These are phyloP conservation scores for Inga oerstediana DNA, from an alignment of 306 rosid species.

Conservation along the genomic window DNA sequence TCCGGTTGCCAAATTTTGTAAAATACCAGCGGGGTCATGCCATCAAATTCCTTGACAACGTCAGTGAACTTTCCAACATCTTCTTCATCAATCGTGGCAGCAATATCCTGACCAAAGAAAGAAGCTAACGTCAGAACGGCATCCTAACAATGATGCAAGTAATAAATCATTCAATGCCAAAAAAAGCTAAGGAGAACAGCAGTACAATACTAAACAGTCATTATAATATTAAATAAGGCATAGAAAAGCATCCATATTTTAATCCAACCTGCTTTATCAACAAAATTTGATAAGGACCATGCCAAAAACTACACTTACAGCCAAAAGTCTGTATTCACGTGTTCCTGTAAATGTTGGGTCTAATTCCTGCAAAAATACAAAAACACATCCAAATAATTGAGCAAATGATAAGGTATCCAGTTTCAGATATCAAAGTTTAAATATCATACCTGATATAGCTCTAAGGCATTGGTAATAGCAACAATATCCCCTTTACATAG, in stretches of 20 bases:
- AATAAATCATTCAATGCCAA: neutral
- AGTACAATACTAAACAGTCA: neutral
- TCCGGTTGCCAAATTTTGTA: slow-evolving; percentile 9
- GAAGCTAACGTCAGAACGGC: slow-evolving; percentile 10
- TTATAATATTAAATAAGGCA: neutral
- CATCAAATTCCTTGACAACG: slow-evolving; percentile 89
- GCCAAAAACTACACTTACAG: slow-evolving; percentile 48
- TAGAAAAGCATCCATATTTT: slow-evolving; percentile 8
- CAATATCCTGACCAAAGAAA: slow-evolving; percentile 65
- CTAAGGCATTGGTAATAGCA: slow-evolving; percentile 87
- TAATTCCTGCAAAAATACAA: slow-evolving; percentile 64
- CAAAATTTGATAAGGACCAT: slow-evolving; percentile 1
- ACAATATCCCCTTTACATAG: slow-evolving; percentile 86
- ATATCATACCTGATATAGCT: slow-evolving; percentile 70
- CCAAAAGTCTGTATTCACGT: slow-evolving; percentile 82
- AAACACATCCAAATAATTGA: slow-evolving; percentile 33
- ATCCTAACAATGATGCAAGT: neutral
- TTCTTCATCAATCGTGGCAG: slow-evolving; percentile 82
- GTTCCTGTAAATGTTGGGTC: slow-evolving; percentile 96
- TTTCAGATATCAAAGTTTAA: slow-evolving; percentile 31
- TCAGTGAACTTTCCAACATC: slow-evolving; percentile 84
- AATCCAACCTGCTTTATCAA: neutral
- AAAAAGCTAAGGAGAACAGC: neutral
- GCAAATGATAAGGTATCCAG: slow-evolving; percentile 24
- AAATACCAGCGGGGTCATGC: slow-evolving; percentile 91